Base-by-base conservation (phyloP, 2,329 filamentous ascomycete genomes). In the Fusarium sacchari region DNA sequence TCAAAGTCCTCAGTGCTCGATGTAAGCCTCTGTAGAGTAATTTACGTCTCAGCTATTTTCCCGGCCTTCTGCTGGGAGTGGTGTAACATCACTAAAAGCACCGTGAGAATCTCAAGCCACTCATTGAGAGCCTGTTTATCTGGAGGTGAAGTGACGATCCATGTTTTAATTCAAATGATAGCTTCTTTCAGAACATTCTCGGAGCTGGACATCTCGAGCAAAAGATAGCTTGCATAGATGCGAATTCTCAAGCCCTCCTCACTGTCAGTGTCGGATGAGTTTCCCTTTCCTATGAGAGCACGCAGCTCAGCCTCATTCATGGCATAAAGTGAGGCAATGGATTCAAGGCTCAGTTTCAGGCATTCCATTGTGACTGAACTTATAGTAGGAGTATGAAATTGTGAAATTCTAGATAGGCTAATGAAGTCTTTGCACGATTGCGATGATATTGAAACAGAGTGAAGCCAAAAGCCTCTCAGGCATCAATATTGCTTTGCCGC, bases 381-480 rank as follows among this genome's bases (percentile, higher is more conserved):
- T 10, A 22, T 12, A 2, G 0, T 9, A 53, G 12, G 5, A 3
- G 6, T 5, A 17, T 22, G 1, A 22, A 36, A 22, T 9, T 22
- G 10, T 14, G 6, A 22, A 5, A 12, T 6, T 37, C 1, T 9
- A 22, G n/a, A 22, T 17, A 17, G 1, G 6, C 12, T 32, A 9
- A 4, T 9, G 15, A 17, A 30, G 20, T 30, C 6, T 28, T 7
- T 28, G 26, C 10, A 28, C 17, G 3, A 4, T n/a, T 30, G 7
- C 7, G 28, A 36, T 24, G 4, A 26, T 26, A 11, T 12, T 36
- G 18, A 17, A 17, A 2, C 18, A 49, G n/a, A 6, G n/a, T 18
- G 13, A 24, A 36, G 22, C 10, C 3, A 26, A 22, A 5, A 20
- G 32, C 3, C 18, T 22, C 32, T 36, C n/a, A 5, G 49, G 7